Evolutionary conservation across 2,329 filamentous ascomycete genomes (phyloP).

Genomic region (Claviceps spartinae): DNA sequence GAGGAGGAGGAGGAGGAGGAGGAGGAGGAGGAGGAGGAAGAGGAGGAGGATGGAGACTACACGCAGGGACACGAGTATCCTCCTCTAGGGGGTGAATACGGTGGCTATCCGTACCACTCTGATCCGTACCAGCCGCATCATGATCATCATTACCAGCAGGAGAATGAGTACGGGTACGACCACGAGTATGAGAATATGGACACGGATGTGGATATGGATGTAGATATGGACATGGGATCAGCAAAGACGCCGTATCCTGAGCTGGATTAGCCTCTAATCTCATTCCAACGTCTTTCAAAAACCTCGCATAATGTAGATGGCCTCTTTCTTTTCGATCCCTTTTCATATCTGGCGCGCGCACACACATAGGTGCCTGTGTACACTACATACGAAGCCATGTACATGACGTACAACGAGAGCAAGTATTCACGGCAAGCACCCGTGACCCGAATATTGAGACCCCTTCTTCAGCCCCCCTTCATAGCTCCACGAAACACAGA

Average conservation of each 20-base stretch:
- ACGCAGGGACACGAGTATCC: constrained; percentile 13
- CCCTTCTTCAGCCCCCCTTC: no score
- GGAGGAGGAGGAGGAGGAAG: constrained; percentile 6
- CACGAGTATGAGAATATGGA: constrained; percentile 3
- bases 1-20: constrained; percentile 16
- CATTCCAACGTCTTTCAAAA: no score
- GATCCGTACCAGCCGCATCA: background rate
- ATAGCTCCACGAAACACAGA: no score
- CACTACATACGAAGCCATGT: no score
- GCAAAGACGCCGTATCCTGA: constrained; percentile 7
- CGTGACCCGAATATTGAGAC: no score
- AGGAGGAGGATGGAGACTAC: constrained; percentile 14
- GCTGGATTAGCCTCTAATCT: constrained; percentile 6
- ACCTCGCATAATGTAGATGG: no score
- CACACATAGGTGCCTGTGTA: no score
- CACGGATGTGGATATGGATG: background rate
- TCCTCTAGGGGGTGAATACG: background rate
- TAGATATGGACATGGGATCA: constrained; percentile 1
- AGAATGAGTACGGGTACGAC: constrained; percentile 4
- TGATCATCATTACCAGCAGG: constrained; percentile 7
- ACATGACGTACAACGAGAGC: no score
- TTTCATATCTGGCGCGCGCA: no score
- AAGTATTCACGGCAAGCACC: no score
- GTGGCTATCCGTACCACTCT: background rate
- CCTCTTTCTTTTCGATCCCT: no score